Evolutionary conservation across 495 filamentous ascomycete species (phyloP), one percentile per base, ranked within the genome.

Genomic region (Lasiosphaeria hispida): DNA sequence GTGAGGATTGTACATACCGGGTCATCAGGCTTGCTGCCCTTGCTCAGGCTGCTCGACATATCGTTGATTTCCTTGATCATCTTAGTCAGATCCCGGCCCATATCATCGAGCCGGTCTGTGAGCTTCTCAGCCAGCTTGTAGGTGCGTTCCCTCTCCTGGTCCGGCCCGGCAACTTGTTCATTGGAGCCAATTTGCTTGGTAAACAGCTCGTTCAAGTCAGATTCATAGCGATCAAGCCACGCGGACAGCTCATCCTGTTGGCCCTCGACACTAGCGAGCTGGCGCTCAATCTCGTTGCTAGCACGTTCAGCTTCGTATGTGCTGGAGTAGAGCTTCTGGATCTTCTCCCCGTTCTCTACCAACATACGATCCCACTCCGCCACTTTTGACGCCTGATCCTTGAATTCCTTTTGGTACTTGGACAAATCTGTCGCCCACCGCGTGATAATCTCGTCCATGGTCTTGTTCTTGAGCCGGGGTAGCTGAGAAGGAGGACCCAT

Each of bases 361-460:
- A 99, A 78, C 75, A 92, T 77, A 7, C 86, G 85, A 70, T 99
- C 95, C 95, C 95, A 99, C 45, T 83, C 77, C 18, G 91, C 86
- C 13, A 97, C 89, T 63, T 92, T 88, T 55, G 85, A 73, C 0
- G 95, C 95, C 68, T 97, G 91, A 3, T 85, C 79, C 55, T 91
- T 89, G 77, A 97, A 99, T 44, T 96, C 90, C 67, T 93, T 91
- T 68, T 97, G 92, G 68, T 97, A 96, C 66, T 95, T 94, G 56
- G 90, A 86, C 30, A 97, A 82, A 67, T 97, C 94, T 0, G 90
- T 87, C 0, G 94, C 94, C 95, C 95, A 99, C 14, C 90, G 84
- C n/a, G 89, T 96, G 65, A 99, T 91, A 62, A 99, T 97, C 70
- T 99, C 95, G 66, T 97, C 94, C 93, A 99, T 97, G 1, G 93